Evolutionary conservation across 2,329 filamentous ascomycete species (phyloP).

Genomic region (Drechmeria coniospora): DNA sequence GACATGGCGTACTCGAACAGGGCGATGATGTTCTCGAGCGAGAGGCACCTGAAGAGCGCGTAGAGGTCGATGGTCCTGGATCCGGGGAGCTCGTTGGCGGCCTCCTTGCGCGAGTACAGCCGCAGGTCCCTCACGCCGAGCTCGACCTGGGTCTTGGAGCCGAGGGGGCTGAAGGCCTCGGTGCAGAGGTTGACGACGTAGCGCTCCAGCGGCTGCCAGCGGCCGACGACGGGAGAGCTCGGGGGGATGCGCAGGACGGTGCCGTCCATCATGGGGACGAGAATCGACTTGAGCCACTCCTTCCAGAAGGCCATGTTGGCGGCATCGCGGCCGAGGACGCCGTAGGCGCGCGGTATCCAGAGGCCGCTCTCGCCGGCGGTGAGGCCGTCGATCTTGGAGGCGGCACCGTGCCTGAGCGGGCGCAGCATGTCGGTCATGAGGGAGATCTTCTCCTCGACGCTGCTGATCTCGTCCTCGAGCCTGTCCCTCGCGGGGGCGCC

Average conservation of each 20-base stretch:
- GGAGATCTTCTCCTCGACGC: conserved; percentile 91
- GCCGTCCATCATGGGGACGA: conserved; percentile 93
- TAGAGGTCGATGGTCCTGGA: conserved; percentile 86
- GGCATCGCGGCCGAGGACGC: conserved; percentile 72
- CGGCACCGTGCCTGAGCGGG: conserved; percentile 82
- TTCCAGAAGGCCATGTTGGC: conserved; percentile 91
- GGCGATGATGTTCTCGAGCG: conserved; percentile 80
- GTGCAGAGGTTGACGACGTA: conserved; percentile 96
- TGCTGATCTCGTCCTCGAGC: conserved; percentile 86
- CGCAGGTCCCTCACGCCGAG: conserved; percentile 77
- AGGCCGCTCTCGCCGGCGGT: conserved; percentile 91
- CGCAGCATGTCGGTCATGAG: conserved; percentile 93
- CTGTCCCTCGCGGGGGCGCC: conserved; percentile 68
- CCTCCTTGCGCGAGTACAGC: conserved; percentile 85
- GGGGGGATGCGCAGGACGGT: conserved; percentile 67
- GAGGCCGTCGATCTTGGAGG: conserved; percentile 91
- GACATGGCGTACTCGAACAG: conserved; percentile 86
- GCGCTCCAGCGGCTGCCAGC: conserved; percentile 91
- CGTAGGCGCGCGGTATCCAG: conserved; percentile 90
- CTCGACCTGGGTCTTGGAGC: conserved; percentile 92
- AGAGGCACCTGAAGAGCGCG: conserved; percentile 77
- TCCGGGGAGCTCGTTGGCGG: conserved; percentile 80
- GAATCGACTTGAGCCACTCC: conserved; percentile 85
- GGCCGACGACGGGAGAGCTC: conserved; percentile 77
- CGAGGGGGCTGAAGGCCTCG: conserved; percentile 81